Evolutionary conservation across 2,329 filamentous ascomycete genomes (phyloP).

Genomic region (Stemphylium vesicarium): DNA sequence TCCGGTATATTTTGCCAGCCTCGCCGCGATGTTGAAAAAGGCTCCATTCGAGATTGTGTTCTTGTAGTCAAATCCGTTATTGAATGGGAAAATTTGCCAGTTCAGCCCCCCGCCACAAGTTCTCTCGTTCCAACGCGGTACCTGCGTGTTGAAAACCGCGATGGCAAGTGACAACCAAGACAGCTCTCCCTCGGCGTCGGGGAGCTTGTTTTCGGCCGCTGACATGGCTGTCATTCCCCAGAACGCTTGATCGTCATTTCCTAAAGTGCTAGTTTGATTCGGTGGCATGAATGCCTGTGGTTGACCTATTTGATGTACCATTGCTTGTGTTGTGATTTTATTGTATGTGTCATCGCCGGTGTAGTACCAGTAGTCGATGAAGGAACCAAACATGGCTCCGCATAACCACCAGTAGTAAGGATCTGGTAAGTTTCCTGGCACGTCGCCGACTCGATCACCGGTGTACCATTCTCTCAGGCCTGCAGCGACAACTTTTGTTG

Average conservation of each 20-base stretch:
- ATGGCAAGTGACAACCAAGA: slow-evolving; percentile 69
- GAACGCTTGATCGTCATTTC: slow-evolving; percentile 75
- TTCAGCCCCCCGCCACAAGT: slow-evolving; percentile 68
- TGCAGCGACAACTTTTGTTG: slow-evolving; percentile 65
- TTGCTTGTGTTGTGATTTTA: slow-evolving; percentile 53
- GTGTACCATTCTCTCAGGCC: slow-evolving; percentile 69
- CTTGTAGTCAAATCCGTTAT: slow-evolving; percentile 80
- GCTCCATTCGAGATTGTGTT: slow-evolving; percentile 78
- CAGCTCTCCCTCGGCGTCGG: slow-evolving; percentile 54
- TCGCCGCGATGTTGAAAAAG: slow-evolving; percentile 78
- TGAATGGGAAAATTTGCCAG: slow-evolving; percentile 79
- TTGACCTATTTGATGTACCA: slow-evolving; percentile 75
- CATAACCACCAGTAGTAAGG: slow-evolving; percentile 53
- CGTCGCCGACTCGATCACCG: slow-evolving; percentile 64
- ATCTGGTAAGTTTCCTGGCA: slow-evolving; percentile 60
- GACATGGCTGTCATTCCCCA: slow-evolving; percentile 71
- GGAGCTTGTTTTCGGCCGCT: slow-evolving; percentile 70
- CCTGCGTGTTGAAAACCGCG: slow-evolving; percentile 74
- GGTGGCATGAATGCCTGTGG: slow-evolving; percentile 75
- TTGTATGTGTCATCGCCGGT: slow-evolving; percentile 46
- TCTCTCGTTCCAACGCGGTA: slow-evolving; percentile 69
- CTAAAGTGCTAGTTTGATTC: slow-evolving; percentile 67
- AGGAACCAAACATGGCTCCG: slow-evolving; percentile 46
- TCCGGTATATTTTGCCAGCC: slow-evolving; percentile 70
- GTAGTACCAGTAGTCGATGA: slow-evolving; percentile 50